Evolutionary conservation across 75 land plant genomes (phyloP), one percentile per base, ranked within the genome.

Genomic region (Selaginella tamariscina): DNA sequence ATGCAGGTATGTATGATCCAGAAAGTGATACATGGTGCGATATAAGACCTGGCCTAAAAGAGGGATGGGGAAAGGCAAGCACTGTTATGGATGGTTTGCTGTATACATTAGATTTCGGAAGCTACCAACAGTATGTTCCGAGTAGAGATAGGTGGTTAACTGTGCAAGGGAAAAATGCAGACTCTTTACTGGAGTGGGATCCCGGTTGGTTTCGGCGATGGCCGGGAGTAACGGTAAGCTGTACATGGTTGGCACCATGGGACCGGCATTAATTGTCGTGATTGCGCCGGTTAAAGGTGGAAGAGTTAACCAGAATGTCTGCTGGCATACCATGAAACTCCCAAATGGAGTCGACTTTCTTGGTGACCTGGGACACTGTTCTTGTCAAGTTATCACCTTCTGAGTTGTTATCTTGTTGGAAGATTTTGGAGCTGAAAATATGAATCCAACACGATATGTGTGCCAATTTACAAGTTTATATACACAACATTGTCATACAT

Each of bases 51-150:
- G 76, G 73, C 9, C 55, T 74, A 20, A 31, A 8, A 28, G n/a
- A 24, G 30, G 76, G 76, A 33, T 74, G 73, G 76, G 73, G 76
- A 18, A 74, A 71, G n/a, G 69, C 73, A 15, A 74, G 76, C 74
- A 71, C 76, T 26, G 65, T 71, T 29, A 56, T 74, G 67, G 76
- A 74, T 69, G 76, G 73, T 20, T 69, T 44, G 66, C 73, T 74
- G 31, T 74, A 74, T 31, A 64, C 74, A 2, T 18, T 63, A 29
- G 73, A 71, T 54, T 69, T 74, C 33, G 73, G 76, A 28, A 59
- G 73, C 31, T 70, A 74, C 54, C 74, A 74, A 24, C 56, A 74
- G 64, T 74, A 74, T 24, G 27, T 71, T 24, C 56, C 66, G 21
- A 73, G 70, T 27, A 23, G 44, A 18, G 76, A 74, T 24, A 27